Base-by-base conservation (phyloP, 1,284 basidiomycete species). In the Cryptococcus neoformans region DNA sequence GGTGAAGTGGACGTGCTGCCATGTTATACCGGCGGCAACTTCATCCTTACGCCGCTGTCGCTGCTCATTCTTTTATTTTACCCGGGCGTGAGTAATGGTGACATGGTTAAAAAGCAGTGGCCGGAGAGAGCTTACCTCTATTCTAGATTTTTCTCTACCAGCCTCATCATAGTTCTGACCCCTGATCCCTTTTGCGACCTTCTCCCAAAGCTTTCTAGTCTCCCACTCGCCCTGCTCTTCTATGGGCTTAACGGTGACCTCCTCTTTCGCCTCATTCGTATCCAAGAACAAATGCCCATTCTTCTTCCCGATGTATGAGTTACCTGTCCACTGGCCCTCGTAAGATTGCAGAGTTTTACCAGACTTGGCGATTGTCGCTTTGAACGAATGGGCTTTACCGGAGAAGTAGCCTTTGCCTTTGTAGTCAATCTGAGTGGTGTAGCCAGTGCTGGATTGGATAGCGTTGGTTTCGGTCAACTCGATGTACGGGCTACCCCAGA, bases 331-430 rank as follows among this genome's bases (percentile, higher is more conserved):
- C 46, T 87, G 85, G 44, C 95, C 95, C 73, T 96, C 91, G 60
- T 90, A 83, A 17, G 86, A 81, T 72, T 85, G 82, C 54, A 82
- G 66, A 3, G 79, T 68, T 55, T 79, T 74, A 42, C 57, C 44
- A 44, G 45, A 76, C 67, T 36, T 81, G 76, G 82, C 77, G 38
- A 95, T 76, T 11, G 82, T 81, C 4, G 95, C 92, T 78, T 93
- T 95, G 85, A 90, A 96, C 9, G 86, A 83, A 79, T 99, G 95
- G 2, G 90, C 85, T 78, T 94, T 96, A 63, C 94, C 93, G 36
- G 86, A 85, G 73, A 97, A 93, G 81, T 94, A 97, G 39, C 91
- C 95, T 70, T 92, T 92, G 78, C 94, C 95, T 69, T 92, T 90
- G 83, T 96, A 98, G 67, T 92, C 89, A 73, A 93, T 87, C 82